Evolutionary conservation across 2,329 filamentous ascomycete species (phyloP).

Genomic region (Fusarium sp.): DNA sequence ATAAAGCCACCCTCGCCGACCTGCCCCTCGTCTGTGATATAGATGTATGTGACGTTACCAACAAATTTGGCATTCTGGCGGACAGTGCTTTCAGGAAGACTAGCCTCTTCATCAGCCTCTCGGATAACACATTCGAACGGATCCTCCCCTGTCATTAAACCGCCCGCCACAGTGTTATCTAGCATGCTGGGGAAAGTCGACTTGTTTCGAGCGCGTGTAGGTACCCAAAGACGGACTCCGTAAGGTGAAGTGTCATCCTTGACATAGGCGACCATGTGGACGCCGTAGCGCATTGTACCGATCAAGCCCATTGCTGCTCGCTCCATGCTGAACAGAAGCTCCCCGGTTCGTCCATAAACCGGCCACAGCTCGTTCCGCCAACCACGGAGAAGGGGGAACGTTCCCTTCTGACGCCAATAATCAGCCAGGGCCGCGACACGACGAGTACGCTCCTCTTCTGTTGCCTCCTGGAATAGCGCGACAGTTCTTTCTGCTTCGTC

Average conservation of each 20-base stretch:
- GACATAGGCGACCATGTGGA: conserved; percentile 83
- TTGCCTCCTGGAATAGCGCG: conserved; percentile 68
- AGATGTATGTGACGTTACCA: conserved; percentile 86
- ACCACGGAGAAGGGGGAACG: conserved; percentile 79
- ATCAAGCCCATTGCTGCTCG: conserved; percentile 79
- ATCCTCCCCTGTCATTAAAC: conserved; percentile 80
- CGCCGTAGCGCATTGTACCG: conserved; percentile 81
- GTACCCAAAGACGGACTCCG: conserved; percentile 85
- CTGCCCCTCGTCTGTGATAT: conserved; percentile 78
- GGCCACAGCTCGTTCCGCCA: conserved; percentile 88
- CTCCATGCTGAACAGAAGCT: conserved; percentile 79
- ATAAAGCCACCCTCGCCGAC: conserved; percentile 85
- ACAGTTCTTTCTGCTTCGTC: conserved; percentile 71
- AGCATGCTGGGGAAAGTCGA: conserved; percentile 91
- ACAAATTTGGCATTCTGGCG: conserved; percentile 66
- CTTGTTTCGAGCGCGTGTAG: conserved; percentile 79
- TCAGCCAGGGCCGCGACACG: conserved; percentile 67
- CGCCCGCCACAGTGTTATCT: conserved; percentile 91
- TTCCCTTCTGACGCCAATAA: conserved; percentile 75
- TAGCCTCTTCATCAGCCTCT: conserved; percentile 91
- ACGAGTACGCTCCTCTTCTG: conserved; percentile 71
- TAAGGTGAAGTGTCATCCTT: conserved; percentile 53
- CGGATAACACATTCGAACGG: conserved; percentile 85
- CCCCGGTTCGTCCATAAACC: conserved; percentile 73
- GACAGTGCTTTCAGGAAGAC: conserved; percentile 76